Percentiles rank a stretch among this genome's conserved stretches.
Conservation (phyloP, 2,329 filamentous ascomycete genomes). For the Aspergillus eucalypticola region DNA sequence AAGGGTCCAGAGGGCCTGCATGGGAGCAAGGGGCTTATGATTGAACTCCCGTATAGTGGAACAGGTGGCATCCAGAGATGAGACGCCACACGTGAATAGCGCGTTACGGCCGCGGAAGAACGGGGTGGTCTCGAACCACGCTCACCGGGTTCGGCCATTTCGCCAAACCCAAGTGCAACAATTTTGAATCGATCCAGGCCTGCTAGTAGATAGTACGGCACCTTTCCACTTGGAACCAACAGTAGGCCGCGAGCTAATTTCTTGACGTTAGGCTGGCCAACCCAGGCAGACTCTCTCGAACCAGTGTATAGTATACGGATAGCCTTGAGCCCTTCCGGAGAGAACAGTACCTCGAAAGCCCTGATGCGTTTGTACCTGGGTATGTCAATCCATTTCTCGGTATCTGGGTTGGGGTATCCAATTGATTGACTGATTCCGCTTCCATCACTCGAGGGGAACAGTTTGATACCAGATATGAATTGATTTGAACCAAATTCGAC, state of each 20-base stretch:
- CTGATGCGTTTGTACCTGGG: not conserved
- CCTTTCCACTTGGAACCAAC: not conserved
- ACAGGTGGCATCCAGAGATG: constrained; percentile 8
- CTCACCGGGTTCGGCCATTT: not conserved
- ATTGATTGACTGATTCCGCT: not conserved
- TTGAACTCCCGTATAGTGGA: not conserved
- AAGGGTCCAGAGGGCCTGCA: not conserved
- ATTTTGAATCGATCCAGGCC: constrained; percentile 13
- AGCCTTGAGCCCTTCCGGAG: constrained; percentile 8
- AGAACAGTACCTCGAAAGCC: constrained; percentile 7
- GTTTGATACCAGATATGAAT: constrained; percentile 11
- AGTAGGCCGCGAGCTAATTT: constrained; percentile 3
- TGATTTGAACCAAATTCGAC: constrained; percentile 6
- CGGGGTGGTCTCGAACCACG: not conserved
- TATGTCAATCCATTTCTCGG: not conserved
- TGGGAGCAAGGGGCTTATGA: constrained; percentile 1
- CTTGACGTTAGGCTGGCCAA: constrained; percentile 1
- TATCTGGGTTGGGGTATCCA: constrained; percentile 5
- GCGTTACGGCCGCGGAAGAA: not conserved
- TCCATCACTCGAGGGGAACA: not conserved
- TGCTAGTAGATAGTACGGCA: constrained; percentile 8
- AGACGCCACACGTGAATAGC: constrained; percentile 1
- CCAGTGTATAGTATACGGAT: constrained; percentile 7
- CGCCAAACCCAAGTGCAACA: constrained; percentile 10
- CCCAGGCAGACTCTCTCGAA: constrained; percentile 7